Evolutionary conservation across 768 basidiomycete species (phyloP), one percentile per base, ranked within the genome.

Genomic region (Clitopilus passeckerianus): DNA sequence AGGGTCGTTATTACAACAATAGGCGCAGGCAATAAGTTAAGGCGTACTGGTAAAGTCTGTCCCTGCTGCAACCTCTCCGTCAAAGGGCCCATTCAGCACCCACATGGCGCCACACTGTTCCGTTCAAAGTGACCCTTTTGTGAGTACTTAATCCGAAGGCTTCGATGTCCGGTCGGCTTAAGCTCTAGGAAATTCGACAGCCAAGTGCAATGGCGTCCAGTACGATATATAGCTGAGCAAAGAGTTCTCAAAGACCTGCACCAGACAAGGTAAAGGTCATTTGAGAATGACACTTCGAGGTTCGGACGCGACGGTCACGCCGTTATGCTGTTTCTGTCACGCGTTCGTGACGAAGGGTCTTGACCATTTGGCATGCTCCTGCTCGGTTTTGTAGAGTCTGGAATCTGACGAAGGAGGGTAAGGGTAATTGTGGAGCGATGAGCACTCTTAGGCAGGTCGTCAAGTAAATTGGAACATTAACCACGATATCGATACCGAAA

Each of bases 21-120:
- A 41, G 14, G 41, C 35, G 37, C 20, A 46, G 27, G 44, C 30
- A 71, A 50, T 20, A n/a, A 12, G 20, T 22, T 3, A 41, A 41
- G 27, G 27, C 74, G 66, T 66, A 80, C 83, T 85, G 57, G 72
- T 72, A 23, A 73, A 71, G 22, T 64, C 66, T 0, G 73, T 60
- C 37, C 80, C 77, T 2, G 69, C 74, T 15, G 54, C 59, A 20
- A 59, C 63, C 41, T 74, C 72, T 12, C 75, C 71, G 59, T 86
- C 85, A 57, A 86, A 86, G 0, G 83, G 82, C 0, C 83, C 86
- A 6, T 72, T 75, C 9, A 86, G 24, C 1, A 78, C 60, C 85
- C 85, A 86, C 85, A 86, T 86, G 53, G 16, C 5, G 16, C 23
- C 15, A 16, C 53, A 53, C 14, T 16, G 53, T n/a, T 14, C 37